Evolutionary conservation across 1,284 basidiomycete species (phyloP).

Genomic region (Marasmius sp.): DNA sequence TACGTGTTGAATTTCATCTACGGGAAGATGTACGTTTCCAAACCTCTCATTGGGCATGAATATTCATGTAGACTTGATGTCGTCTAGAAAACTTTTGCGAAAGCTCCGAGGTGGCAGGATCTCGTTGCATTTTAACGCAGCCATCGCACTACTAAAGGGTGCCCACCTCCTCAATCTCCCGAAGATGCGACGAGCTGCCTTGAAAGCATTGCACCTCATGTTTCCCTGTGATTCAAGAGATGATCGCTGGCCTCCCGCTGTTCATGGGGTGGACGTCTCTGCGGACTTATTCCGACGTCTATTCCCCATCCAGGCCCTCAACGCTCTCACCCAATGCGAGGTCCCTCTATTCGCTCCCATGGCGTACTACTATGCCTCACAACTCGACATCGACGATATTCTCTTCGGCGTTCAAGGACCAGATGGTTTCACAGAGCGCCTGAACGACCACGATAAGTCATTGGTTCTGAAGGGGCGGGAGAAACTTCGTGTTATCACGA

Average conservation of each 20-base stretch:
- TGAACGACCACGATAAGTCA: conserved; percentile 8
- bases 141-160: conserved; percentile 13
- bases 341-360: conserved; percentile 17
- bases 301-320: conserved; percentile 21
- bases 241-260: conserved; percentile 7
- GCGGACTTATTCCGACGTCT: conserved; percentile 13
- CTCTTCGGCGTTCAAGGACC: conserved; percentile 14
- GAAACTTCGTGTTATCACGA: conserved; percentile 15
- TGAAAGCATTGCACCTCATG: conserved; percentile 8
- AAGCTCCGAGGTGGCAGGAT: not conserved
- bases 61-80: not conserved
- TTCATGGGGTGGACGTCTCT: conserved; percentile 16
- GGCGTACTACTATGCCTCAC: conserved; percentile 24
- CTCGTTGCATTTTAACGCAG: conserved; percentile 16
- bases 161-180: conserved; percentile 14
- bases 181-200: conserved; percentile 5
- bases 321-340: conserved; percentile 15
- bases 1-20: conserved; percentile 19
- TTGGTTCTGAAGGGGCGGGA: conserved; percentile 17
- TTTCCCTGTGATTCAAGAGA: not conserved
- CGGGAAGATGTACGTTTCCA: conserved; percentile 18
- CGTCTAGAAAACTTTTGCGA: conserved; percentile 1
- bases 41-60: not conserved
- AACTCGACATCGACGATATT: conserved; percentile 20
- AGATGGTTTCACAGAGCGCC: conserved; percentile 9